Base-by-base conservation (phyloP, 495 filamentous ascomycete species). In the Hypoxylon lenormandii region DNA sequence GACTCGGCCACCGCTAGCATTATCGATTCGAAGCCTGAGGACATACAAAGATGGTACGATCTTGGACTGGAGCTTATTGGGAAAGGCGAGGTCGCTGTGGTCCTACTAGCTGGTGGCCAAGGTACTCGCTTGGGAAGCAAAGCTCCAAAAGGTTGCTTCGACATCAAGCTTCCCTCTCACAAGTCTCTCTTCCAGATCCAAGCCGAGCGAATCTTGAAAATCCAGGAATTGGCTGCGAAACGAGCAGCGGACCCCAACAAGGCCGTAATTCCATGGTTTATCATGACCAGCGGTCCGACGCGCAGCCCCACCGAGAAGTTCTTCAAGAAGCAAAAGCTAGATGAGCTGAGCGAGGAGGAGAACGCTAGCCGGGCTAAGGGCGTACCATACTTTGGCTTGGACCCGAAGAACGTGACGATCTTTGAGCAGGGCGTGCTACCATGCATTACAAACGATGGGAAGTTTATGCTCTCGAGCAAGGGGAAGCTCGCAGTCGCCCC, bases 251-350 rank as follows among this genome's bases (percentile, higher is more conserved):
- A 87, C 55, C 74, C 60, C 26, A 74, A 81, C 68, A 83, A 86
- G 60, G 90, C 91, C 28, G 85, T 89, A 6, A 89, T 99, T 28
- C 96, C 95, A 5, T 99, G 95, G 95, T 99, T 98, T 81, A 90
- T 99, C 74, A 99, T 99, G 95, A 99, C 95, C 64, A 96, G 92
- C 71, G 95, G 95, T 8, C 96, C 95, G n/a, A 99, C 95, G 11
- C 86, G 94, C 69, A 87, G 87, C 55, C 91, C 93, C 8, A 99
- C 95, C 6, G 92, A 97, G 84, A 85, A 90, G 56, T 99, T 93
- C 83, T 99, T 99, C 79, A 82, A 91, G 79, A 81, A 96, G 76
- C 83, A 97, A 80, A 86, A 87, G 22, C 61, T 76, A 4, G 71
- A 60, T 5, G 73, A 76, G 54, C 49, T 76, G 2, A 74, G 67